Conservation (phyloP, 306 rosid species). For the Castanopsis chinensis region DNA sequence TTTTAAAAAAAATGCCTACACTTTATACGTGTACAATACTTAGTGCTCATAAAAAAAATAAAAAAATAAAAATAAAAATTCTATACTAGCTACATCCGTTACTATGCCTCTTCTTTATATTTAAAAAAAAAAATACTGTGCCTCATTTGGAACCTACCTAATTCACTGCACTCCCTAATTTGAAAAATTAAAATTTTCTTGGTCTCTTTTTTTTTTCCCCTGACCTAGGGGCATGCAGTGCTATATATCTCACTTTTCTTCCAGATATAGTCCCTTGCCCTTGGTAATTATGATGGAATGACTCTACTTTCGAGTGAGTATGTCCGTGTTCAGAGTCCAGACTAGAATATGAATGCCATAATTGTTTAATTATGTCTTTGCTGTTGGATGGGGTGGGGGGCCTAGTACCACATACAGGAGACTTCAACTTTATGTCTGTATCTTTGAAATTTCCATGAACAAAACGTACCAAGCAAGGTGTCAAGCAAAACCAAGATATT, state of each 20-base stretch:
- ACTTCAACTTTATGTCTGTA: neutral
- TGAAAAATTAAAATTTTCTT: neutral
- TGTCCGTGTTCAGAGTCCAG: neutral
- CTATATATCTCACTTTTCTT: constrained; percentile 23
- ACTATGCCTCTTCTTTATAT: neutral
- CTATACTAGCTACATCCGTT: no score
- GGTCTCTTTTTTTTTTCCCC: neutral
- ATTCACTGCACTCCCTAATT: neutral
- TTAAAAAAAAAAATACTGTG: no score
- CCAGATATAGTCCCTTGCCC: constrained; percentile 27
- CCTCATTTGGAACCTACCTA: neutral
- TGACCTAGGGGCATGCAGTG: constrained; percentile 14
- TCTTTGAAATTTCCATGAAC: neutral
- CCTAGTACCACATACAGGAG: constrained; percentile 24
- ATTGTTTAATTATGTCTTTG: constrained; percentile 67
- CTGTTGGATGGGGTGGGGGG: constrained; percentile 24
- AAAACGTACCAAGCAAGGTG: no score
- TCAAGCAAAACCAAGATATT: no score
- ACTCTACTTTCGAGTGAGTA: constrained; percentile 53
- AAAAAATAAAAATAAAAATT: no score
- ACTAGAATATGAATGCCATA: constrained; percentile 55
- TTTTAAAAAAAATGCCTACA: no score
- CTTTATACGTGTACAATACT: no score
- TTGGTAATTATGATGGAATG: constrained; percentile 68
- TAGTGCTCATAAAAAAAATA: no score